A percentile compares a stretch with the other conserved stretches of the same genome.
Evolutionary conservation across 306 rosid species (phyloP).

Genomic region (Phaseolus lunatus): DNA sequence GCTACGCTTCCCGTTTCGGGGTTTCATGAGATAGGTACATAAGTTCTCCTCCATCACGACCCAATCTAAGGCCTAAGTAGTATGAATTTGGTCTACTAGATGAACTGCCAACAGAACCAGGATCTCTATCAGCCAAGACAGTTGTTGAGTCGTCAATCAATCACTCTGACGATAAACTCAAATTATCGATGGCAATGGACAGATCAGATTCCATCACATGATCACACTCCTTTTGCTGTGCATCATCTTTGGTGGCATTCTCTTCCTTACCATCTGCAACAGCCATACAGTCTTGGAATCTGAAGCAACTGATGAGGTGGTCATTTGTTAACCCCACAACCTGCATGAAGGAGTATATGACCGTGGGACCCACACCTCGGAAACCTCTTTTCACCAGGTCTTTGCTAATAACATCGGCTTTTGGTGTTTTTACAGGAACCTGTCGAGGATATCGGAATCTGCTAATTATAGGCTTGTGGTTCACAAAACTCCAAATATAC

Average conservation of each 20-base stretch:
- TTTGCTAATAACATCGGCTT: constrained; percentile 83
- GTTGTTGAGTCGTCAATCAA: constrained; percentile 39
- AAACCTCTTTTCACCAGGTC: constrained; percentile 80
- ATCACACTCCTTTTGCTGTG: constrained; percentile 51
- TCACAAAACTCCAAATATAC: constrained; percentile 85
- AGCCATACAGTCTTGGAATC: constrained; percentile 71
- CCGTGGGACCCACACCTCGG: constrained; percentile 78
- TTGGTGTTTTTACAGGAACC: constrained; percentile 81
- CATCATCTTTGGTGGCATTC: constrained; percentile 51
- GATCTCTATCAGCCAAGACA: constrained; percentile 34
- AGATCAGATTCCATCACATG: constrained; percentile 57
- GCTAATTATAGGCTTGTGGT: constrained; percentile 73
- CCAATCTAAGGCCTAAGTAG: constrained; percentile 49
- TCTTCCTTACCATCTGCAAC: constrained; percentile 67
- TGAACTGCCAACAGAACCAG: constrained; percentile 47
- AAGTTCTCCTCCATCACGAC: constrained; percentile 54
- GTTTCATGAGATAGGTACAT: constrained; percentile 61
- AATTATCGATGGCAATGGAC: constrained; percentile 62
- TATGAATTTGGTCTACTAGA: constrained; percentile 45
- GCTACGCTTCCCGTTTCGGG: constrained; percentile 40
- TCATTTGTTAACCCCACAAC: constrained; percentile 76
- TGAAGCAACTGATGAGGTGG: constrained; percentile 80
- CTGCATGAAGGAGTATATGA: constrained; percentile 85
- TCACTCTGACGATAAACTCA: constrained; percentile 73
- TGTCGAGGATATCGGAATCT: constrained; percentile 84